Conservation (phyloP, 1,284 basidiomycete species). For the Xerocomus nothofagi region DNA sequence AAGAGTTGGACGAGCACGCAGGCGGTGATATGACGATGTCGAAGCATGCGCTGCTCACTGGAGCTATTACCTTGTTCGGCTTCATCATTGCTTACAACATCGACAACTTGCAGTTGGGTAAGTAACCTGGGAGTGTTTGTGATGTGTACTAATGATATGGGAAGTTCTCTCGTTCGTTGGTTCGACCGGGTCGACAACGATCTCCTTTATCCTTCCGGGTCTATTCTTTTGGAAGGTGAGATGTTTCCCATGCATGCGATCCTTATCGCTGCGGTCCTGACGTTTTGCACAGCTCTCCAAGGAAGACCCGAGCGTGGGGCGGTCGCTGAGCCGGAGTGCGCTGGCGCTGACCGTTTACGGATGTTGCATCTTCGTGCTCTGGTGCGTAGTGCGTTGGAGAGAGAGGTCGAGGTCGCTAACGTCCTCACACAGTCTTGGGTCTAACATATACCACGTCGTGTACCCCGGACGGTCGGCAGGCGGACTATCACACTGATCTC, state of each 20-base stretch:
- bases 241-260: slow-evolving; percentile 12
- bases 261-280: slow-evolving; percentile 7
- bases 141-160: slow-evolving; percentile 17
- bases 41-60: slow-evolving; percentile 78
- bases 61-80: slow-evolving; percentile 66
- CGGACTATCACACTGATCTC: slow-evolving; percentile 18
- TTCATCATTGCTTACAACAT: slow-evolving; percentile 84
- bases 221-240: slow-evolving; percentile 79
- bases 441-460: slow-evolving; percentile 69
- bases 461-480: slow-evolving; percentile 28
- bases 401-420: slow-evolving; percentile 9
- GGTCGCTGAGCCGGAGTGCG: slow-evolving; percentile 59
- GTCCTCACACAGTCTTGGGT: slow-evolving; percentile 55
- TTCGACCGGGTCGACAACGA: slow-evolving; percentile 93
- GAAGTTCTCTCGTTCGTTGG: slow-evolving; percentile 95
- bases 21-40: slow-evolving; percentile 65
- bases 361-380: slow-evolving; percentile 80
- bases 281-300: slow-evolving; percentile 63
- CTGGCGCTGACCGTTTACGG: slow-evolving; percentile 77
- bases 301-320: slow-evolving; percentile 59
- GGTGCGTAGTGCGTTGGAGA: slow-evolving; percentile 51
- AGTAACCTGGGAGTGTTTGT: slow-evolving; percentile 31
- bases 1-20: slow-evolving; percentile 51
- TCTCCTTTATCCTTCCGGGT: slow-evolving; percentile 96
- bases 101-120: slow-evolving; percentile 81